These are phyloP conservation scores for Leucaena leucocephala DNA, from an alignment of 306 rosid species.

Conservation along the genomic window DNA sequence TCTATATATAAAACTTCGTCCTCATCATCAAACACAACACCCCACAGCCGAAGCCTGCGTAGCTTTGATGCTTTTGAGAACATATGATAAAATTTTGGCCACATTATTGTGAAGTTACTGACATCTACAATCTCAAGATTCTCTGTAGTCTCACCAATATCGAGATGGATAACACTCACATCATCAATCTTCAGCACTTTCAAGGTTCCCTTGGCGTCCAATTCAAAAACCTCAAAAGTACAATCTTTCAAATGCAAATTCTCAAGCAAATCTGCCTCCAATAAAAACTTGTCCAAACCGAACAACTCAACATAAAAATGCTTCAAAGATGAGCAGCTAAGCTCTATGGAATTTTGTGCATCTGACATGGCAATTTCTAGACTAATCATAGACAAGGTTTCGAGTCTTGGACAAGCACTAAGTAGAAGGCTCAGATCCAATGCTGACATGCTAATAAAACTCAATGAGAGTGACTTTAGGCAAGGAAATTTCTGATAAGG, in stretches of 20 bases:
- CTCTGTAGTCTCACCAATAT: conserved; percentile 59
- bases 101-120: conserved; percentile 52
- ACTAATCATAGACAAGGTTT: conserved; percentile 49
- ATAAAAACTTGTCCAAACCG: conserved; percentile 54
- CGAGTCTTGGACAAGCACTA: conserved; percentile 63
- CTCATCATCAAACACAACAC: conserved; percentile 48
- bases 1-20: conserved; percentile 55
- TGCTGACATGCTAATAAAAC: conserved; percentile 58
- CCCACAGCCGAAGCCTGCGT: conserved; percentile 57
- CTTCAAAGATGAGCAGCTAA: conserved; percentile 64
- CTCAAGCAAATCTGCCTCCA: conserved; percentile 62
- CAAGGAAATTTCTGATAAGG: conserved; percentile 69
- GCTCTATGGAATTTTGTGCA: conserved; percentile 54
- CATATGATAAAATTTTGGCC: conserved; percentile 64
- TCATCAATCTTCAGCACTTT: conserved; percentile 54
- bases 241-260: conserved; percentile 56
- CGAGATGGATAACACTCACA: conserved; percentile 56
- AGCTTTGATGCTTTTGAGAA: conserved; percentile 56
- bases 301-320: conserved; percentile 57
- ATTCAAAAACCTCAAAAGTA: conserved; percentile 48
- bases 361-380: conserved; percentile 66
- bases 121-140: conserved; percentile 67
- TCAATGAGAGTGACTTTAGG: conserved; percentile 58
- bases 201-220: conserved; percentile 50
- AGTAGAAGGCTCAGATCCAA: conserved; percentile 74